Base-by-base conservation (phyloP, 441 rosid genomes). In the Adansonia madagascariensis region DNA sequence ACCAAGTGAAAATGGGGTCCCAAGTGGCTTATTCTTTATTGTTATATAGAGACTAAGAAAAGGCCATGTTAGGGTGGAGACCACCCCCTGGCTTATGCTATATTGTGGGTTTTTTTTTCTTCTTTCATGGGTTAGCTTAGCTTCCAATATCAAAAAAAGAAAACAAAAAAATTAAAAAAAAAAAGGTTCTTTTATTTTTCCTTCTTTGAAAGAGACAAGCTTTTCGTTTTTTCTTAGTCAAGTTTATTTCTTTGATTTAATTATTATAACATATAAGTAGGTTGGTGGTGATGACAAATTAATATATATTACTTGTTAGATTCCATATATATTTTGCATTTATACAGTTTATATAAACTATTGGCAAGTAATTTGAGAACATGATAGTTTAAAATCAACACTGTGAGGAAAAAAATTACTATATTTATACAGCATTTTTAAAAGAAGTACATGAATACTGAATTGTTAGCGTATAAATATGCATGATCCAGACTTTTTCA, bases 31-130 rank as follows among this genome's bases (percentile, higher is more conserved):
- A 39, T 15, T 12, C 15, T 12, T 35, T 35, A 35, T 35, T 56
- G 8, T 56, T 56, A 17, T 56, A 7, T 8, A 55, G 17, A 27
- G 46, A 80, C 74, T 64, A 78, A 56, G 67, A 66, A 64, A 78
- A 75, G 71, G 73, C 82, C 92, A 87, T 85, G 92, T 87, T 91
- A 87, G 72, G 80, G 80, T 73, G 83, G 85, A 84, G 81, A 80
- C 91, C 85, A 86, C 90, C 88, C 87, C 88, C 89, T 88, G 88
- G 88, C 79, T 24, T 76, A 0, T 85, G 90, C 85, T 65, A 75
- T 31, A 56, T 15, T 49, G 79, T 74, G 84, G 81, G 80, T 31
- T 70, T 53, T 72, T 50, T 64, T 70, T 52, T 43, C 62, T 52
- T 31, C 63, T 3, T 75, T 49, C 65, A 41, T 17, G 39, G 65